phyloP scores from a whole-genome alignment of 768 basidiomycete species.

The Suillus variegatus region DNA sequence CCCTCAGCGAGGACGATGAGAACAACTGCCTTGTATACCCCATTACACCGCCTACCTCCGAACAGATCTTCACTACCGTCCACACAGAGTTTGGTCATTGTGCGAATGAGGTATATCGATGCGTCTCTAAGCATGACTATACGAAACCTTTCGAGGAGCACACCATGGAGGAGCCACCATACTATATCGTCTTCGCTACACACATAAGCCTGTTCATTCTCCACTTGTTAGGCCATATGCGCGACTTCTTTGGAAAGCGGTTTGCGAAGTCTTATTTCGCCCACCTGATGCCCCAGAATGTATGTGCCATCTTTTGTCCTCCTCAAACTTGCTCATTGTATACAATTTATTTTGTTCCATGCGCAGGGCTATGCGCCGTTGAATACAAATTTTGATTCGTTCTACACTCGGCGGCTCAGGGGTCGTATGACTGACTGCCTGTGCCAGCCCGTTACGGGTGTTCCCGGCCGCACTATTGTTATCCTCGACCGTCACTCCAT shows the following conservation, averaged over 20 bases:
- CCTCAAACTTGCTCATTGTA: slow-evolving; percentile 3
- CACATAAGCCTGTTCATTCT: slow-evolving; percentile 93
- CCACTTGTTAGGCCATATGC: slow-evolving; percentile 89
- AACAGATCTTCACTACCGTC: slow-evolving; percentile 74
- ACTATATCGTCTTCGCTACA: slow-evolving; percentile 88
- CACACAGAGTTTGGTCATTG: slow-evolving; percentile 96
- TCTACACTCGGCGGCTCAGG: slow-evolving; percentile 96
- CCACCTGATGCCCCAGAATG: slow-evolving; percentile 82
- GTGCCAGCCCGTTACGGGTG: slow-evolving; percentile 88
- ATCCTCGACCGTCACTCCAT: slow-evolving; percentile 81
- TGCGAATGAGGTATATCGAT: slow-evolving; percentile 70
- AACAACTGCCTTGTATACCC: slow-evolving; percentile 64
- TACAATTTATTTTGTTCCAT: slow-evolving; percentile 1
- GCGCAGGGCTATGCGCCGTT: slow-evolving; percentile 91
- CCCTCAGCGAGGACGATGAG: slow-evolving; percentile 55
- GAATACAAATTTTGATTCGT: slow-evolving; percentile 98
- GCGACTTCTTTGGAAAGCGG: slow-evolving; percentile 93
- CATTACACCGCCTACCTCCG: slow-evolving; percentile 68
- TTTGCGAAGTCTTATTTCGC: slow-evolving; percentile 67
- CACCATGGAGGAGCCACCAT: slow-evolving; percentile 83
- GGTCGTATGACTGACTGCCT: slow-evolving; percentile 95
- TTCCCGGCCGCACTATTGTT: slow-evolving; percentile 90
- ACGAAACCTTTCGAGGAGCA: slow-evolving; percentile 49
- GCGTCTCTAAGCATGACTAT: slow-evolving; percentile 59
- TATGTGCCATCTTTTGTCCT: slow-evolving; percentile 34